These are phyloP conservation scores for Silene vulgaris DNA, from an alignment of 179 eudicot genomes.

Conservation along the genomic window DNA sequence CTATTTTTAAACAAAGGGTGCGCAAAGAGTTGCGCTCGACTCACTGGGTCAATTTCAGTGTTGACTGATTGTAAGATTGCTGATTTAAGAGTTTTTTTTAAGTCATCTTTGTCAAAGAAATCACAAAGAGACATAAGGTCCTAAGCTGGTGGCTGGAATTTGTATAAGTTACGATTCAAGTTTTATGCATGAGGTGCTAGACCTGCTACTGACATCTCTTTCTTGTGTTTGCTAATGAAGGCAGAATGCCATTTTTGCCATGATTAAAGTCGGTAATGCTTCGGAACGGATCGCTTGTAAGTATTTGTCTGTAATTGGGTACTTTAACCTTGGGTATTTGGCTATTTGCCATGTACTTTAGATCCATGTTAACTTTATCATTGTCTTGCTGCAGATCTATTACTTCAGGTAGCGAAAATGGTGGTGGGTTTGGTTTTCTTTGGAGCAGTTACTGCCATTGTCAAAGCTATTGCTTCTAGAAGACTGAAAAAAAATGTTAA, in stretches of 20 bases:
- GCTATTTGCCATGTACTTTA: neutral
- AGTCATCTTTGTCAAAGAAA: neutral
- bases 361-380: slow-evolving; percentile 9
- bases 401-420: slow-evolving; percentile 37
- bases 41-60: neutral
- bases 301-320: slow-evolving; percentile 27
- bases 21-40: too few species aligned
- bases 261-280: slow-evolving; percentile 34
- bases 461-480: slow-evolving; percentile 49
- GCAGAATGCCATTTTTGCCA: slow-evolving; percentile 42
- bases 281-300: slow-evolving; percentile 60
- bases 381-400: slow-evolving; percentile 41
- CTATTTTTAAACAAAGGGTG: neutral
- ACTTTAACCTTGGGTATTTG: neutral
- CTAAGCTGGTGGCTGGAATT: neutral
- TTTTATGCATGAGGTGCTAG: neutral
- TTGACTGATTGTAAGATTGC: neutral
- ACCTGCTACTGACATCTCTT: slow-evolving; percentile 16
- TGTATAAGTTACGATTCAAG: neutral
- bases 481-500: slow-evolving; percentile 40
- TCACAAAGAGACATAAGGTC: neutral
- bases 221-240: slow-evolving; percentile 33
- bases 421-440: slow-evolving; percentile 39
- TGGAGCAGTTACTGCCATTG: slow-evolving; percentile 59
- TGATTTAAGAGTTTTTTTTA: too few species aligned